Evolutionary conservation across 257 asterid species (phyloP).

Genomic region (Fraxinus quadrangulata): DNA sequence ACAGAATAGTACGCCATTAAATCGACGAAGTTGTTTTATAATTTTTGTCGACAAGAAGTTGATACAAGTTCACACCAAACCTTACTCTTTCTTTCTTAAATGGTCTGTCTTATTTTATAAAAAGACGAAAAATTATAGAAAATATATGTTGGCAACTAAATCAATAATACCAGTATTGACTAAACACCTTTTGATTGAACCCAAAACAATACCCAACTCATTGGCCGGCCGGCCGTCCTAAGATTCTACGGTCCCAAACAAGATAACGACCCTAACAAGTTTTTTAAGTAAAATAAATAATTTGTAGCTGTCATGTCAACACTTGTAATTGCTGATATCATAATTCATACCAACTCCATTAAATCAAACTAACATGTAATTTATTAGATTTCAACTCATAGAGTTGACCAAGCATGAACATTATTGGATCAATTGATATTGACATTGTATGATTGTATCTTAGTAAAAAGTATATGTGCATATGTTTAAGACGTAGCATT

Average conservation of each 20-base stretch:
- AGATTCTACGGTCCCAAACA: neutral
- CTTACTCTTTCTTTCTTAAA: no score
- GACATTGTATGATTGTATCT: no score
- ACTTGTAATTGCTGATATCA: constrained; percentile 37
- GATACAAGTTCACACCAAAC: neutral
- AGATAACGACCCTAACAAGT: neutral
- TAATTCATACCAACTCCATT: constrained; percentile 62
- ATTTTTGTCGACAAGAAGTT: neutral
- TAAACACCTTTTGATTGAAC: no score
- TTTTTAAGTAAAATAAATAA: neutral
- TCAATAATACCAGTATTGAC: neutral
- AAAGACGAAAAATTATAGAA: no score
- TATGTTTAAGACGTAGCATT: no score
- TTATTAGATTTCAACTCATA: constrained; percentile 23
- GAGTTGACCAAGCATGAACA: neutral
- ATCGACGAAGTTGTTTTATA: no score
- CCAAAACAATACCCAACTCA: neutral
- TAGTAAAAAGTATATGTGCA: no score
- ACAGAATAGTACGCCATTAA: no score
- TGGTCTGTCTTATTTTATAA: neutral
- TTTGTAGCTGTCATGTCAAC: neutral
- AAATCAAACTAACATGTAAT: constrained; percentile 23
- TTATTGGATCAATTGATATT: no score
- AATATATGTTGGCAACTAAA: no score
- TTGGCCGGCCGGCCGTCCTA: neutral